Evolutionary conservation across 768 basidiomycete species (phyloP).

Genomic region (Hericium rajendrae): DNA sequence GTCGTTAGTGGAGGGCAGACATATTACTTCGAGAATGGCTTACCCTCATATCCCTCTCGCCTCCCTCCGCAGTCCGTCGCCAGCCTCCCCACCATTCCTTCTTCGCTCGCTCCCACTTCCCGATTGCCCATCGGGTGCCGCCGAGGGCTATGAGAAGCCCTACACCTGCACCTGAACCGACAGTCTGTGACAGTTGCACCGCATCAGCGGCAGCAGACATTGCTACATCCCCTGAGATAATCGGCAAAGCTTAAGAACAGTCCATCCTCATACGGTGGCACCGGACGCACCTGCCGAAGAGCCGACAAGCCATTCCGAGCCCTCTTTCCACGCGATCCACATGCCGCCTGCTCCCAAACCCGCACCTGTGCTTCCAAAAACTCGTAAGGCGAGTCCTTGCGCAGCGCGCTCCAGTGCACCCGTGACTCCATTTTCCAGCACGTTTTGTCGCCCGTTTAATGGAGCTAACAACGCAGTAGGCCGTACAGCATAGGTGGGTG

Average conservation of each 20-base stretch:
- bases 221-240: not conserved
- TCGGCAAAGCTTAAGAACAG: too few species aligned
- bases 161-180: not conserved
- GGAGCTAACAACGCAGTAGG: conserved; percentile 10
- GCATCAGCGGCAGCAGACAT: not conserved
- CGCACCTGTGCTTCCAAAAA: conserved; percentile 7
- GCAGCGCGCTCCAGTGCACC: conserved; percentile 16
- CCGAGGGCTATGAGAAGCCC: conserved; percentile 2
- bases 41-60: conserved; percentile 21
- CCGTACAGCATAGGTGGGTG: conserved; percentile 6
- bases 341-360: conserved; percentile 15
- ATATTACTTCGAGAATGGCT: not conserved
- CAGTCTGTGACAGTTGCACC: not conserved
- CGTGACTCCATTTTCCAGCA: conserved; percentile 8
- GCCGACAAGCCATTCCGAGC: conserved; percentile 14
- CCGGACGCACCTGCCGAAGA: not conserved
- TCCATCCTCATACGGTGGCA: not conserved
- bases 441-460: conserved; percentile 10
- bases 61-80: conserved; percentile 18
- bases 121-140: conserved; percentile 17
- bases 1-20: not conserved
- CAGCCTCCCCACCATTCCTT: conserved; percentile 20
- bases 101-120: conserved; percentile 20
- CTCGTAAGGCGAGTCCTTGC: conserved; percentile 15
- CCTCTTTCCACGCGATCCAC: conserved; percentile 10